Conservation (phyloP, 1,284 basidiomycete genomes). For the Boletus semigastroideus region DNA sequence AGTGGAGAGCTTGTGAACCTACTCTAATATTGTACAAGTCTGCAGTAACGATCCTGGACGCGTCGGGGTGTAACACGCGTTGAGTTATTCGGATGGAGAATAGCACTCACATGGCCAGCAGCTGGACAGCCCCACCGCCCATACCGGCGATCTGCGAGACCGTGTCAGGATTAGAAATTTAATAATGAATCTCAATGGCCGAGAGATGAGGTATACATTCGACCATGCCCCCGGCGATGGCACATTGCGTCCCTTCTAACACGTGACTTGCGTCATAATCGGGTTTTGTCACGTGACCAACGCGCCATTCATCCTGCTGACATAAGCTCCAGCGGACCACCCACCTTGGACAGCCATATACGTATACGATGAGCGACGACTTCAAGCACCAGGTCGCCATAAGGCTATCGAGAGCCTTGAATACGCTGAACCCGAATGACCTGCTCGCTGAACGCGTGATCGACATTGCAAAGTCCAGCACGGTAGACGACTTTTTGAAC, state of each 20-base stretch:
- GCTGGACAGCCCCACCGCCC: conserved; percentile 16
- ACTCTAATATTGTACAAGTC: conserved; percentile 23
- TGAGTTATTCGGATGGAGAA: background rate
- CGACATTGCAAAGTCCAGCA: background rate
- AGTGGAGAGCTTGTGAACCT: background rate
- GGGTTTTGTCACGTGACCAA: too few species aligned
- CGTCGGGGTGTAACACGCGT: background rate
- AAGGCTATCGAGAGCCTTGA: background rate
- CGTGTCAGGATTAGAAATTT: background rate
- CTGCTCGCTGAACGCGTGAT: background rate
- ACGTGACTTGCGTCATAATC: too few species aligned
- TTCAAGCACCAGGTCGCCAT: conserved; percentile 1
- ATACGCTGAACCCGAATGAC: background rate
- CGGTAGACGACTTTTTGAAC: background rate
- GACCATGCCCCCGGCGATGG: conserved; percentile 18
- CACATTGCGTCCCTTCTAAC: too few species aligned
- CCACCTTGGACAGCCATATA: too few species aligned
- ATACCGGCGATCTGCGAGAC: conserved; percentile 15
- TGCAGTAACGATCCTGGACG: conserved; percentile 21
- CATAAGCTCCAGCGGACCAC: too few species aligned
- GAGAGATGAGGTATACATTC: conserved; percentile 1
- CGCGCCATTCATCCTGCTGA: too few species aligned
- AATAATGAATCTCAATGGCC: background rate
- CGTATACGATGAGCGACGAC: background rate
- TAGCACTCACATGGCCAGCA: conserved; percentile 20